phyloP scores from a whole-genome alignment of 202 grass and related monocot species.

The Carex sylvatica region DNA sequence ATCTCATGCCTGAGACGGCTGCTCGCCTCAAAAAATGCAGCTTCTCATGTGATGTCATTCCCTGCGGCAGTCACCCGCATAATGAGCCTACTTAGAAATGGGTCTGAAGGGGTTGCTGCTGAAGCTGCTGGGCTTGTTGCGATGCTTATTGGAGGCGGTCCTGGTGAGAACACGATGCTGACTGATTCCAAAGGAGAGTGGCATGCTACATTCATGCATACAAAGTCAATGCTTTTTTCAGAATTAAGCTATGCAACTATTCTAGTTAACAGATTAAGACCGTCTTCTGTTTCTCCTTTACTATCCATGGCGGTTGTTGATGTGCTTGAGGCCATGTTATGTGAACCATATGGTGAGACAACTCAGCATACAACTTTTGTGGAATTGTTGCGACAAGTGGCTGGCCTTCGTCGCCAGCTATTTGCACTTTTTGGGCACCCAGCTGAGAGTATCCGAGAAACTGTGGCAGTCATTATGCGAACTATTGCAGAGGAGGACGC shows the following conservation, averaged over 20 bases:
- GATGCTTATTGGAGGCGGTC: conserved; percentile 95
- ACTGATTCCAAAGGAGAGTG: conserved; percentile 87
- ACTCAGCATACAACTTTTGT: conserved; percentile 99
- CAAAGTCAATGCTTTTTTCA: conserved; percentile 87
- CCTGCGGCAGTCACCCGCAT: conserved; percentile 85
- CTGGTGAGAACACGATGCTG: conserved; percentile 71
- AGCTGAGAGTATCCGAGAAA: conserved; percentile 93
- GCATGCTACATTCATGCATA: conserved; percentile 97
- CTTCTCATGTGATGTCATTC: conserved; percentile 92
- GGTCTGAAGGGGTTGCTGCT: conserved; percentile 92
- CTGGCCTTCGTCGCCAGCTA: conserved; percentile 80
- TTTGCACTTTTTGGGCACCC: conserved; percentile 98
- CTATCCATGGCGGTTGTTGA: conserved; percentile 82
- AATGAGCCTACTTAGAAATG: conserved; percentile 95
- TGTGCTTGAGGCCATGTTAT: conserved; percentile 98
- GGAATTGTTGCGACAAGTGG: conserved; percentile 93
- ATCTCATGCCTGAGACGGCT: conserved; percentile 88
- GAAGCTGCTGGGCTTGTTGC: conserved; percentile 93
- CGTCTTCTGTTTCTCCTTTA: conserved; percentile 85
- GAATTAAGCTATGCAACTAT: conserved; percentile 67
- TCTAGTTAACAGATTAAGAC: conserved; percentile 84
- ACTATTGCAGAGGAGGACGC: conserved; percentile 99
- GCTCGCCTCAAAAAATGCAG: conserved; percentile 80
- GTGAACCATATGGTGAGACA: conserved; percentile 98
- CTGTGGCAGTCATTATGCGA: conserved; percentile 94